Percentiles rank a stretch among this genome's conserved stretches.
phyloP scores from a whole-genome alignment of 768 basidiomycete species.

The Russula virescens region DNA sequence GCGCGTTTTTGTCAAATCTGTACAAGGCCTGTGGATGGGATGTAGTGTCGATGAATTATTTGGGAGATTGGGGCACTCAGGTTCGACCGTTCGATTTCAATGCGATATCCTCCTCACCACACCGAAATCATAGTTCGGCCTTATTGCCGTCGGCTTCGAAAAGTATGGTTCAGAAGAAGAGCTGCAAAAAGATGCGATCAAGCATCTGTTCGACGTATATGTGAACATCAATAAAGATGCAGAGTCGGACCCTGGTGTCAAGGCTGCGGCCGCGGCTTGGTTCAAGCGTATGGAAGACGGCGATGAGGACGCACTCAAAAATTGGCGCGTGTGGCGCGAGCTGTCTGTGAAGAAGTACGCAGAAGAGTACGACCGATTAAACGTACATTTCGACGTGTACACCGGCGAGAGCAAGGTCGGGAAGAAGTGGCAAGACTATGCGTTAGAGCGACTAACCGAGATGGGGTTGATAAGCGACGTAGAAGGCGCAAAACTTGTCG shows the following conservation, averaged over 20 bases:
- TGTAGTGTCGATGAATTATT: conserved; percentile 86
- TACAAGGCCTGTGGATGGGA: conserved; percentile 94
- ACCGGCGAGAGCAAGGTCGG: conserved; percentile 84
- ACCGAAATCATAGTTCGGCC: conserved; percentile 57
- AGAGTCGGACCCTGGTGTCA: conserved; percentile 63
- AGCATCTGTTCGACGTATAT: conserved; percentile 91
- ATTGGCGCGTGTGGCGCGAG: conserved; percentile 93
- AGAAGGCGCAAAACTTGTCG: conserved; percentile 80
- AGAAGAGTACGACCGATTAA: conserved; percentile 82
- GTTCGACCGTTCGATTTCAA: conserved; percentile 37
- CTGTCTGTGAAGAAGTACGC: conserved; percentile 86
- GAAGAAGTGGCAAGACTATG: conserved; percentile 65
- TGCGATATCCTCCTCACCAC: neutral
- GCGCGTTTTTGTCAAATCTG: conserved; percentile 86
- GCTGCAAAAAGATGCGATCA: conserved; percentile 84
- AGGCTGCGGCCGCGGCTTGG: conserved; percentile 71
- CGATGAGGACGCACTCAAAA: conserved; percentile 72
- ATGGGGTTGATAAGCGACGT: conserved; percentile 70
- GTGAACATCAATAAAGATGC: conserved; percentile 90
- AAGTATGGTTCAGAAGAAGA: conserved; percentile 84
- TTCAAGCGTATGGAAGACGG: conserved; percentile 96
- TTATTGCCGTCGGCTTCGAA: conserved; percentile 88
- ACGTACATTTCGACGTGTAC: conserved; percentile 89
- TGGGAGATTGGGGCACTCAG: conserved; percentile 99
- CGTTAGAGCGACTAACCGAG: conserved; percentile 59